Conservation (phyloP, 768 basidiomycete genomes). For the Dacryopinax spathularia region DNA sequence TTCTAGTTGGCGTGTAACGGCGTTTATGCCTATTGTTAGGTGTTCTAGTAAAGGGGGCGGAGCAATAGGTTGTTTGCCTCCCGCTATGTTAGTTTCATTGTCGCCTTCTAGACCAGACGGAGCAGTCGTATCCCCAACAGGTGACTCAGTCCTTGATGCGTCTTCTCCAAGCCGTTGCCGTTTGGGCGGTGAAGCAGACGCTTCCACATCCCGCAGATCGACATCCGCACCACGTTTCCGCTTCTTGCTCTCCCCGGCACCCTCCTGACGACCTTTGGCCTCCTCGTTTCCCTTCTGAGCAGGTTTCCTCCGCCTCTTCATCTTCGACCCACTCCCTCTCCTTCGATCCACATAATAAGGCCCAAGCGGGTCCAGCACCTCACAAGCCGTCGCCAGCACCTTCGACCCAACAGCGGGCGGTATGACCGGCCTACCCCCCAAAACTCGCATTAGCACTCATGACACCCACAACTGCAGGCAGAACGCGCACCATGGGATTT, state of each 20-base stretch:
- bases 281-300: not conserved
- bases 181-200: not conserved
- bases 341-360: not conserved
- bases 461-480: not conserved
- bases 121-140: too few relatives aligned
- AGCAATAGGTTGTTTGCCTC: not conserved
- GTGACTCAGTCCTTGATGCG: too few relatives aligned
- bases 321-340: not conserved
- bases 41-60: conserved; percentile 35
- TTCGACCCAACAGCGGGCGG: not conserved
- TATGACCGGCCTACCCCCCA: not conserved
- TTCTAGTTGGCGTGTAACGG: conserved; percentile 64
- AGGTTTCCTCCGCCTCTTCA: not conserved
- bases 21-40: conserved; percentile 57
- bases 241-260: not conserved
- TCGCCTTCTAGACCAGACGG: too few relatives aligned
- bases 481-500: conserved; percentile 43
- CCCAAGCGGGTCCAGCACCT: not conserved
- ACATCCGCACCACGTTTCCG: not conserved
- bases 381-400: not conserved
- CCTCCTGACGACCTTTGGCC: not conserved
- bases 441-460: not conserved
- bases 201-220: not conserved
- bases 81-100: too few relatives aligned
- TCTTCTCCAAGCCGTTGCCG: not conserved